Evolutionary conservation across 768 basidiomycete genomes (phyloP).

Genomic region (Clavulina sp.): DNA sequence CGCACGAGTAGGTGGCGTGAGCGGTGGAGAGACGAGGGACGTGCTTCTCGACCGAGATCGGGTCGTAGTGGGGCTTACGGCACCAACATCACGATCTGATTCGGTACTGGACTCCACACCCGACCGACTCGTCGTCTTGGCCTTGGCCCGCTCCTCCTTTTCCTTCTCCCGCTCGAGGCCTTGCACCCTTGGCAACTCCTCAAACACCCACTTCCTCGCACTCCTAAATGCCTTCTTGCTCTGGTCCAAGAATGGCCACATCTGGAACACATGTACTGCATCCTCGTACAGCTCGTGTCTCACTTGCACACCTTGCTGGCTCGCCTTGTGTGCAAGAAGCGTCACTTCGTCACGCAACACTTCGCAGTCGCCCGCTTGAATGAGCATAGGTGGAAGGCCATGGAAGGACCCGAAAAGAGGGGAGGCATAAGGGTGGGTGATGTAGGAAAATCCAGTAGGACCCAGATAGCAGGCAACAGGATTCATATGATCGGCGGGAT

Average conservation of each 20-base stretch:
- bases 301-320: conserved; percentile 67
- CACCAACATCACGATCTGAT: background rate
- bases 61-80: background rate
- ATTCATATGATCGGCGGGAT: conserved; percentile 68
- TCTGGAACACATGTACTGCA: conserved; percentile 85
- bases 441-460: conserved; percentile 49
- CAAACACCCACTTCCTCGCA: conserved; percentile 50
- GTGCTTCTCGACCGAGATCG: background rate
- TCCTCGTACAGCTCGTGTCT: conserved; percentile 84
- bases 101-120: background rate
- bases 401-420: conserved; percentile 82
- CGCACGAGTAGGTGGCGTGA: background rate
- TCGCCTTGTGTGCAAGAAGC: conserved; percentile 84
- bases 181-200: conserved; percentile 28
- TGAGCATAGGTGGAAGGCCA: conserved; percentile 75
- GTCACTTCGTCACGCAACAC: conserved; percentile 89
- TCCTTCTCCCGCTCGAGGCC: background rate
- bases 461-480: conserved; percentile 92
- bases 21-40: background rate
- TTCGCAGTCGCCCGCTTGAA: conserved; percentile 88
- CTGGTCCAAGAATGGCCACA: conserved; percentile 59
- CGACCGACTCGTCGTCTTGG: background rate
- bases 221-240: conserved; percentile 50
- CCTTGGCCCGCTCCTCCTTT: background rate
- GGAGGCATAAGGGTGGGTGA: conserved; percentile 93